Evolutionary conservation across 1,284 basidiomycete genomes (phyloP).

Genomic region (Marasmius tenuissimus): DNA sequence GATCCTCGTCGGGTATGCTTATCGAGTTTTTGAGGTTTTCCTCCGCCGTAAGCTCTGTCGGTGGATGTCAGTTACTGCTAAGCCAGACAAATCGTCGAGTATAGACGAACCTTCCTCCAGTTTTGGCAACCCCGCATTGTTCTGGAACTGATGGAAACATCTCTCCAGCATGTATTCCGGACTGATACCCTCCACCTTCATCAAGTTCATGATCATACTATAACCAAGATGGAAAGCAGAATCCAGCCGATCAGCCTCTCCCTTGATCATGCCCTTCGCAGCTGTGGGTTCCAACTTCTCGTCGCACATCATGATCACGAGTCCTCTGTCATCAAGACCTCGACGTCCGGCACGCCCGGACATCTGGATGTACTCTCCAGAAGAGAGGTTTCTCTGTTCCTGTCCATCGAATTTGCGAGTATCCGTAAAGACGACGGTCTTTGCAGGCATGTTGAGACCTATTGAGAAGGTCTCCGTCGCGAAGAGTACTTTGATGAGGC

Average conservation of each 20-base stretch:
- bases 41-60: slow-evolving; percentile 73
- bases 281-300: slow-evolving; percentile 93
- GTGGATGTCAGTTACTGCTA: not conserved
- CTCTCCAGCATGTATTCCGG: slow-evolving; percentile 98
- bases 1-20: slow-evolving; percentile 80
- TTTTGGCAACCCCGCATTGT: slow-evolving; percentile 83
- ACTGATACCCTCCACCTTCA: slow-evolving; percentile 98
- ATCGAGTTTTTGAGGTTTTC: slow-evolving; percentile 72
- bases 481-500: slow-evolving; percentile 98
- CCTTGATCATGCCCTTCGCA: slow-evolving; percentile 98
- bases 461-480: slow-evolving; percentile 99
- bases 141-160: slow-evolving; percentile 99
- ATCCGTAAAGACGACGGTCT: slow-evolving; percentile 97
- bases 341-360: slow-evolving; percentile 96
- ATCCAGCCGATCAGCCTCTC: slow-evolving; percentile 95
- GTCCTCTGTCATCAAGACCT: slow-evolving; percentile 97
- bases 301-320: slow-evolving; percentile 99
- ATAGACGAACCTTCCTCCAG: slow-evolving; percentile 76
- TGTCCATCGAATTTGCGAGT: slow-evolving; percentile 96
- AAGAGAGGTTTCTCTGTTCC: slow-evolving; percentile 89
- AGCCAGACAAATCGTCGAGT: not conserved
- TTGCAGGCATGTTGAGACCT: slow-evolving; percentile 99
- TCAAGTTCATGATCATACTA: slow-evolving; percentile 98
- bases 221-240: slow-evolving; percentile 99
- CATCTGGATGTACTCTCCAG: slow-evolving; percentile 98